These are phyloP conservation scores for Mycena vitilis DNA, from an alignment of 768 basidiomycete species.

Conservation along the genomic window DNA sequence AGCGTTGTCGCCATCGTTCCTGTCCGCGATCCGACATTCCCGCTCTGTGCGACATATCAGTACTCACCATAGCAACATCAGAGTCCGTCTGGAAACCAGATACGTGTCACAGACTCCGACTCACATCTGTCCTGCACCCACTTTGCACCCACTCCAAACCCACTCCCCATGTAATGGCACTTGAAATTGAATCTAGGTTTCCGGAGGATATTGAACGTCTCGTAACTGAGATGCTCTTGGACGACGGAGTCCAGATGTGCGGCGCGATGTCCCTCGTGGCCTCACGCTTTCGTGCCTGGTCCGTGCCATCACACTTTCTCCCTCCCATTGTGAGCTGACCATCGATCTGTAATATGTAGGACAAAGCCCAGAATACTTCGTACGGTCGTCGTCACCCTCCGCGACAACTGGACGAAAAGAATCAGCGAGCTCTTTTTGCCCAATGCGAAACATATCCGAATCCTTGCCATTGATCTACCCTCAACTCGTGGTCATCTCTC, in stretches of 20 bases:
- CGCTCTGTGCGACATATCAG: too few relatives aligned
- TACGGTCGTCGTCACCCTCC: constrained; percentile 11
- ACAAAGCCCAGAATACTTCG: constrained; percentile 9
- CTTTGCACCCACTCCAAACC: too few relatives aligned
- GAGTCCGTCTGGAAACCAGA: too few relatives aligned
- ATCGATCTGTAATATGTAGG: not conserved
- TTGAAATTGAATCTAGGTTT: not conserved
- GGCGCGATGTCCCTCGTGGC: constrained; percentile 15
- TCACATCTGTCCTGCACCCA: too few relatives aligned
- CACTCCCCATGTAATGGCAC: too few relatives aligned
- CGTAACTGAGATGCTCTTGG: not conserved
- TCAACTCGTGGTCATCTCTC: not conserved
- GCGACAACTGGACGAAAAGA: constrained; percentile 1
- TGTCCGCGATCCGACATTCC: too few relatives aligned
- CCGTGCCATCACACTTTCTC: not conserved
- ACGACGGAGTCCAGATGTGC: not conserved
- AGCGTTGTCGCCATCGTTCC: too few relatives aligned
- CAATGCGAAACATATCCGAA: constrained; percentile 12
- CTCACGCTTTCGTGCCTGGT: constrained; percentile 15
- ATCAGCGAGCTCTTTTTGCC: constrained; percentile 10
- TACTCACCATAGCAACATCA: too few relatives aligned
- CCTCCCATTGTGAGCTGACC: not conserved
- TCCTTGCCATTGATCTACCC: constrained; percentile 3
- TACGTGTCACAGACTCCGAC: too few relatives aligned
- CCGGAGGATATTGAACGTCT: constrained; percentile 16